phyloP scores from a whole-genome alignment of 352 stramenopile species.

The Globisporangium takayamanum region DNA sequence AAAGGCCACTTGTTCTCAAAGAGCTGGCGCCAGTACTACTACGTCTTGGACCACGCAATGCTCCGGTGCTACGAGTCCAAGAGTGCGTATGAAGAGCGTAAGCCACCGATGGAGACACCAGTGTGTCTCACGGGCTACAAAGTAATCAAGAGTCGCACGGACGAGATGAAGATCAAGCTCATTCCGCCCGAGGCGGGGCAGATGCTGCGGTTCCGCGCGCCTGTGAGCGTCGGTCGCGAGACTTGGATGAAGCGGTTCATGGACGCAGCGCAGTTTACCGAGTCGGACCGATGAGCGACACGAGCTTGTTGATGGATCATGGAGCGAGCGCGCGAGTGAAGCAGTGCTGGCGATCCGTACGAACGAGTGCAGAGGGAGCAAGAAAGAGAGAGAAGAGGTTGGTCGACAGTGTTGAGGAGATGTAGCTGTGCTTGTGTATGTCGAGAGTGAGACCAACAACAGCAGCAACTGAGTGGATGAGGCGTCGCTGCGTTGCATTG shows the following conservation, averaged over 20 bases:
- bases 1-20: conserved; percentile 68
- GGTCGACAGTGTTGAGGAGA: too few species aligned
- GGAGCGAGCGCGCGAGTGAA: neutral
- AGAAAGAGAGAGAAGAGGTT: too few species aligned
- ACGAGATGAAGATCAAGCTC: conserved; percentile 80
- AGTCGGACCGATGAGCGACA: conserved; percentile 2
- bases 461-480: too few species aligned
- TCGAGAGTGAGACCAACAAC: too few species aligned
- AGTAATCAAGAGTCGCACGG: conserved; percentile 61
- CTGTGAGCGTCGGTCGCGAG: conserved; percentile 64
- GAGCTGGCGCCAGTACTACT: conserved; percentile 76
- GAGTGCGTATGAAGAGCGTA: conserved; percentile 59
- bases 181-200: conserved; percentile 54
- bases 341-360: neutral
- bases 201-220: conserved; percentile 69
- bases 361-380: too few species aligned
- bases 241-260: conserved; percentile 75
- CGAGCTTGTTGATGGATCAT: neutral
- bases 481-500: too few species aligned
- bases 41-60: conserved; percentile 56
- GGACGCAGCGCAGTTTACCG: conserved; percentile 49
- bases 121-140: conserved; percentile 61
- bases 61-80: conserved; percentile 76
- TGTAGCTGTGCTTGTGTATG: too few species aligned
- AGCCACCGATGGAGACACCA: conserved; percentile 35